phyloP scores from a whole-genome alignment of 2,329 filamentous ascomycete genomes.

The Colletotrichum tamarilloi region DNA sequence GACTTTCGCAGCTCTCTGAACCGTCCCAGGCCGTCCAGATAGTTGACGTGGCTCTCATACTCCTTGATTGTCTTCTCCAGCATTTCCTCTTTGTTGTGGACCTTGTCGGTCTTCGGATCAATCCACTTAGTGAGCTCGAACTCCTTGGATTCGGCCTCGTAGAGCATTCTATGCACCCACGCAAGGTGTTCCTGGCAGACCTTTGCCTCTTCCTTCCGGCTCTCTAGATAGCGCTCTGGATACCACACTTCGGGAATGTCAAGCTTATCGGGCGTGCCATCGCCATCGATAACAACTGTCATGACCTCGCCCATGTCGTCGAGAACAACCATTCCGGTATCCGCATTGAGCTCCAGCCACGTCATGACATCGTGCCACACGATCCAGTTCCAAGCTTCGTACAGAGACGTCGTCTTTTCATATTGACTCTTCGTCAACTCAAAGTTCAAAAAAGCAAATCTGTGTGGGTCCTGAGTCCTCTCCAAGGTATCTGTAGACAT shows the following conservation, averaged over 20 bases:
- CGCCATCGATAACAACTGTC: constrained; percentile 56
- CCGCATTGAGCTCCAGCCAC: constrained; percentile 47
- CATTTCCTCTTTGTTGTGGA: constrained; percentile 44
- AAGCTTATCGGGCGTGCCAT: constrained; percentile 54
- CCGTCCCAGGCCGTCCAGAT: constrained; percentile 48
- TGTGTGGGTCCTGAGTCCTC: constrained; percentile 44
- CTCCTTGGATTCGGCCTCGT: constrained; percentile 19
- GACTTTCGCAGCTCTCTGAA: constrained; percentile 52
- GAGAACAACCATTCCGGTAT: constrained; percentile 55
- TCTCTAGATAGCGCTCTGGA: constrained; percentile 63
- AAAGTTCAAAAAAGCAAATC: constrained; percentile 56
- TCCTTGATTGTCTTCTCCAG: constrained; percentile 42
- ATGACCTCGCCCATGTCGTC: constrained; percentile 62
- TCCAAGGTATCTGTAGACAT: constrained; percentile 45
- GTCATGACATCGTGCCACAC: constrained; percentile 59
- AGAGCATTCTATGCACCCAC: constrained; percentile 39
- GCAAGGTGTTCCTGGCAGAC: constrained; percentile 53
- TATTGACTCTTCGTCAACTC: constrained; percentile 51
- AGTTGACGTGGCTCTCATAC: constrained; percentile 41
- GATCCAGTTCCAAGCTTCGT: constrained; percentile 60
- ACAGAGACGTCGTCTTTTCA: constrained; percentile 53
- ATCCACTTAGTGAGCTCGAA: constrained; percentile 39
- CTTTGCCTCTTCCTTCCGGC: constrained; percentile 56
- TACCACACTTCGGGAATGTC: constrained; percentile 65
- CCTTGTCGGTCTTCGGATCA: constrained; percentile 32